A percentile compares a stretch with the other conserved stretches of the same genome.
Conservation (phyloP, 2,329 filamentous ascomycete genomes). For the Cercospora sp. region DNA sequence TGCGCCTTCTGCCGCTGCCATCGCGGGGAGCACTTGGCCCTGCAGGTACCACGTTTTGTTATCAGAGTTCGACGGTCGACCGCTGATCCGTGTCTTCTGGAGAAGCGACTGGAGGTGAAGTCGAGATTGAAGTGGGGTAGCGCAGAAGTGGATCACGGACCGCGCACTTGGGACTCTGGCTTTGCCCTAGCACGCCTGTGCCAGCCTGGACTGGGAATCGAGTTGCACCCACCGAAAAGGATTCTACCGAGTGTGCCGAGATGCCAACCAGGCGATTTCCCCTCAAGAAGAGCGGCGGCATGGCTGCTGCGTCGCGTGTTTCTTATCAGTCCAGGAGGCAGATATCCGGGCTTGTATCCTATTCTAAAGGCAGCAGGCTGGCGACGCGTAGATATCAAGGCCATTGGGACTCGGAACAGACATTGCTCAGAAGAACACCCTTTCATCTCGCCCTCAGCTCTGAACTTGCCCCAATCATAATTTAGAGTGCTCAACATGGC, state of each 20-base stretch:
- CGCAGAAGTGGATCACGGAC: conserved; percentile 13
- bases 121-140: conserved; percentile 11
- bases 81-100: conserved; percentile 3
- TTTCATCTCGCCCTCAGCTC: neutral
- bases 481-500: conserved; percentile 16
- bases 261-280: conserved; percentile 13
- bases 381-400: conserved; percentile 18
- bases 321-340: conserved; percentile 20
- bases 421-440: neutral
- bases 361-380: conserved; percentile 8
- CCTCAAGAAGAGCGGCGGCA: conserved; percentile 11
- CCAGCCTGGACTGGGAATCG: neutral
- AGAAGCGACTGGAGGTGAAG: conserved; percentile 12
- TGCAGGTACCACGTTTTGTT: conserved; percentile 18
- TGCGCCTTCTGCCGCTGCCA: conserved; percentile 3
- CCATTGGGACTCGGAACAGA: conserved; percentile 3
- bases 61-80: conserved; percentile 22
- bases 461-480: too few species aligned
- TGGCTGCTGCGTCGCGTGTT: conserved; percentile 10
- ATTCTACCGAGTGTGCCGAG: conserved; percentile 15
- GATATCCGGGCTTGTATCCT: conserved; percentile 11
- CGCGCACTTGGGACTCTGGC: conserved; percentile 7
- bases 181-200: neutral
- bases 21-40: conserved; percentile 10
- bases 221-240: neutral